Percentiles rank a stretch among this genome's conserved stretches.
Evolutionary conservation across 1,284 basidiomycete species (phyloP).

Genomic region (Pascua sp.): DNA sequence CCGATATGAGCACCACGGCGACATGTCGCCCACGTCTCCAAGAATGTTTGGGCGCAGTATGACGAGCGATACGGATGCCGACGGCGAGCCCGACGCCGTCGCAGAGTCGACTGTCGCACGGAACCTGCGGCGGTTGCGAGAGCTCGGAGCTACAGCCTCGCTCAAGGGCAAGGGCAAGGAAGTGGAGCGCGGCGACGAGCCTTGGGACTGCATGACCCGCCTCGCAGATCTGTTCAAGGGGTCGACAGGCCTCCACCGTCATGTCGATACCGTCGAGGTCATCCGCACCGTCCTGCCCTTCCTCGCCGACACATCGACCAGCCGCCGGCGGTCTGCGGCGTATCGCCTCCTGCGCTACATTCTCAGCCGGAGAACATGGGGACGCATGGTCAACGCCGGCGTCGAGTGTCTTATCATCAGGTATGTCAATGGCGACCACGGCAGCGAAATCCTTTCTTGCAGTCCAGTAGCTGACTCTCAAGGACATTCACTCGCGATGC

Average conservation of each 20-base stretch:
- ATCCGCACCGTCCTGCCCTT: conserved; percentile 71
- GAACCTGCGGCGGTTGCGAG: conserved; percentile 19
- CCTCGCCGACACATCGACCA: conserved; percentile 69
- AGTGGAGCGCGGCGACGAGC: conserved; percentile 28
- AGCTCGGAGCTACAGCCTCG: conserved; percentile 12
- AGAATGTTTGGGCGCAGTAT: no score
- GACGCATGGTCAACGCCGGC: conserved; percentile 46
- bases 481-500: conserved; percentile 82
- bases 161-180: conserved; percentile 26
- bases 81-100: conserved; percentile 5
- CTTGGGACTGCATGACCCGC: conserved; percentile 56
- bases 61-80: neutral
- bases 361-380: conserved; percentile 59
- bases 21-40: neutral
- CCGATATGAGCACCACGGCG: neutral
- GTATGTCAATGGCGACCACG: conserved; percentile 50
- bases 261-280: conserved; percentile 66
- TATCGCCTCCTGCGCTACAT: conserved; percentile 83
- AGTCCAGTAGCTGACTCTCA: neutral
- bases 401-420: conserved; percentile 87
- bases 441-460: neutral
- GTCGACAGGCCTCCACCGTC: conserved; percentile 71
- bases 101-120: no score
- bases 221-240: conserved; percentile 69
- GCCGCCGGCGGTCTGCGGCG: conserved; percentile 72